Conservation (phyloP, 305 asterid species). For the Fraxinus sp. region DNA sequence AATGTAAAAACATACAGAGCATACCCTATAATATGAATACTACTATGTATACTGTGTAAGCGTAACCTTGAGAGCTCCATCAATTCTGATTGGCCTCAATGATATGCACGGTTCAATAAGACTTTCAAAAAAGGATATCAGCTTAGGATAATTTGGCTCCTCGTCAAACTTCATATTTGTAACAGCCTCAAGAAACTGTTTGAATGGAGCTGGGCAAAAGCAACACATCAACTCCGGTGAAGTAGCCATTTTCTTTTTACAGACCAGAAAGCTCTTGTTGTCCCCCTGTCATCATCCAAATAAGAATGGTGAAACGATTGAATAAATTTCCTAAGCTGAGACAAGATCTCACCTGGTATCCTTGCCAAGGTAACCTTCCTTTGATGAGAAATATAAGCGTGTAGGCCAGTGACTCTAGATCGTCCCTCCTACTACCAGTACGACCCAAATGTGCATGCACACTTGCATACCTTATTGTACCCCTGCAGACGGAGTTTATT, state of each 20-base stretch:
- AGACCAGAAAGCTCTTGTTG: no score
- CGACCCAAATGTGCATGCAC: conserved; percentile 98
- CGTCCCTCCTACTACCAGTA: conserved; percentile 94
- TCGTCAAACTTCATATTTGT: conserved; percentile 92
- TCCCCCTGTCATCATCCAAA: no score
- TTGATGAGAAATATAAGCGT: conserved; percentile 91
- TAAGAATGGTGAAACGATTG: no score
- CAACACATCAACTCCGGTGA: no score
- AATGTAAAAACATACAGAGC: no score
- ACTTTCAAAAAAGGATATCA: conserved; percentile 70
- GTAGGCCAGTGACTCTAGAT: conserved; percentile 97
- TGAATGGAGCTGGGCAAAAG: conserved; percentile 86
- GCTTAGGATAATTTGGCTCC: conserved; percentile 85
- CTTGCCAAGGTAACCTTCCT: conserved; percentile 97
- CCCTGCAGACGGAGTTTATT: conserved; percentile 44
- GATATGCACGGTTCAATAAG: conserved; percentile 80
- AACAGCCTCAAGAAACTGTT: conserved; percentile 74
- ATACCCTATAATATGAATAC: neutral
- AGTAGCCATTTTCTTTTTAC: no score
- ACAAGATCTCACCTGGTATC: conserved; percentile 68
- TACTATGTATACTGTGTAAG: neutral
- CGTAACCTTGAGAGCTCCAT: conserved; percentile 88
- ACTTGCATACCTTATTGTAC: conserved; percentile 79
- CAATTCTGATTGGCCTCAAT: conserved; percentile 80
- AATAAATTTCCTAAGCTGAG: neutral